These are phyloP conservation scores for Coemansia sp. DNA, from an alignment of 192 early-diverging fungal genomes.

Conservation along the genomic window DNA sequence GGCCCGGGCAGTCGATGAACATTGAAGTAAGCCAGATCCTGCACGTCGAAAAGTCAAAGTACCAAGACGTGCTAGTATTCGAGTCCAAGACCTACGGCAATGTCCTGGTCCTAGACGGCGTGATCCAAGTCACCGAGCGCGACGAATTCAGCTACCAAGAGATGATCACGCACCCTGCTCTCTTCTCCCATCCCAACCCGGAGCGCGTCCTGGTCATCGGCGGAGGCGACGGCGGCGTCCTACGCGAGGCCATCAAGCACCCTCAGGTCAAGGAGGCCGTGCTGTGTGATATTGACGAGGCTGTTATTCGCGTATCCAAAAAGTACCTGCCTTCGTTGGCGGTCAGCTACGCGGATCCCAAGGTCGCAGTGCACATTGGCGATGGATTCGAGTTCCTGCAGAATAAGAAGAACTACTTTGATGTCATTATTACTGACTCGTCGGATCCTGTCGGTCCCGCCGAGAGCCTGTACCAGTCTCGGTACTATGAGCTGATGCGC, in stretches of 20 bases:
- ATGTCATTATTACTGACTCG: constrained; percentile 99
- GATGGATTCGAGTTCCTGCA: constrained; percentile 95
- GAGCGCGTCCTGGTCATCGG: constrained; percentile 97
- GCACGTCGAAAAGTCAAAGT: constrained; percentile 92
- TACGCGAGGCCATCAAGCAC: constrained; percentile 98
- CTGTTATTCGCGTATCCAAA: constrained; percentile 90
- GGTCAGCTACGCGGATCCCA: constrained; percentile 91
- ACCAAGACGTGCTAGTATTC: constrained; percentile 99
- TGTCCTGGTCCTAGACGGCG: constrained; percentile 96
- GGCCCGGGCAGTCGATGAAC: constrained; percentile 99
- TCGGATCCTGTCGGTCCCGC: constrained; percentile 99
- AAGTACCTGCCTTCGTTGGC: constrained; percentile 94
- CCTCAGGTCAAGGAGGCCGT: constrained; percentile 88
- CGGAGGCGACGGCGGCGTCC: constrained; percentile 98
- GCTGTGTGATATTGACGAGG: constrained; percentile 98
- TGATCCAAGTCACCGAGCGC: constrained; percentile 97
- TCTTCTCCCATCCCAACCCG: constrained; percentile 95
- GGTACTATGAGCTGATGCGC: constrained; percentile 94
- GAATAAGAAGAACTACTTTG: constrained; percentile 85
- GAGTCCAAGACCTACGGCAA: constrained; percentile 93
- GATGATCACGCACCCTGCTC: constrained; percentile 97
- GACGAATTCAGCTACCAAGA: constrained; percentile 99
- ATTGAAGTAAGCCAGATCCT: constrained; percentile 95
- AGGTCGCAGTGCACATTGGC: constrained; percentile 93
- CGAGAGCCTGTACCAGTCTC: constrained; percentile 88